A percentile compares a stretch with the other conserved stretches of the same genome.
These are phyloP conservation scores for Dendrobium chrysotoxum DNA, from an alignment of 106 monocot genomes.

Conservation along the genomic window DNA sequence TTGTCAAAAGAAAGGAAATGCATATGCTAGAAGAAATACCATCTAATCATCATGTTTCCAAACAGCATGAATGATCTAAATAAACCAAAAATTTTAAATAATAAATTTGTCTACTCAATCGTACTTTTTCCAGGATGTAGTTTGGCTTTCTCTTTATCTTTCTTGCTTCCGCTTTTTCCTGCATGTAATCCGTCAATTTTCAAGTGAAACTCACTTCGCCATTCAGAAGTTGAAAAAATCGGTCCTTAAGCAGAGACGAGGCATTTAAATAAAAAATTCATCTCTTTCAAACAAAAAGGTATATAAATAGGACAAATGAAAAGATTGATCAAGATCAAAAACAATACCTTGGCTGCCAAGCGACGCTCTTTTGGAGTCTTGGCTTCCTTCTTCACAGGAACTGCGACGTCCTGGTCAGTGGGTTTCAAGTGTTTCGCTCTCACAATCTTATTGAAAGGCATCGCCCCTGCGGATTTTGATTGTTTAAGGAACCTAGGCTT, in stretches of 20 bases:
- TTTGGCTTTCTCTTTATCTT: slow-evolving; percentile 27
- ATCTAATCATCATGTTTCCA: background rate
- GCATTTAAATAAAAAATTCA: background rate
- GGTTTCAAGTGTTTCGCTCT: background rate
- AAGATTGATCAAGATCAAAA: background rate
- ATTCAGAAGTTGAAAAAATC: background rate
- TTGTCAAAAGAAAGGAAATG: background rate
- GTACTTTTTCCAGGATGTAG: slow-evolving; percentile 8
- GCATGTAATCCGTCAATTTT: background rate
- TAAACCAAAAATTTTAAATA: background rate
- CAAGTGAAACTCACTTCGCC: background rate
- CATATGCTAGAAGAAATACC: background rate
- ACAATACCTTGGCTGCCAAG: slow-evolving; percentile 18
- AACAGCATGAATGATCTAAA: background rate
- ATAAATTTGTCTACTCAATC: background rate
- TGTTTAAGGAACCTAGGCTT: background rate
- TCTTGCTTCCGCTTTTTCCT: slow-evolving; percentile 20
- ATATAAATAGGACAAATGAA: background rate
- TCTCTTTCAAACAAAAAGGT: background rate
- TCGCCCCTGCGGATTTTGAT: background rate
- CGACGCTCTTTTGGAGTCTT: slow-evolving; percentile 17
- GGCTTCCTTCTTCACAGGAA: slow-evolving; percentile 16
- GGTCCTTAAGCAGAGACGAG: background rate
- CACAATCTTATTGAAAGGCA: background rate
- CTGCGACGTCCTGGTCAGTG: background rate